These are phyloP conservation scores for Oehlia diaphana DNA, from an alignment of 192 early-diverging fungal genomes.

Conservation along the genomic window DNA sequence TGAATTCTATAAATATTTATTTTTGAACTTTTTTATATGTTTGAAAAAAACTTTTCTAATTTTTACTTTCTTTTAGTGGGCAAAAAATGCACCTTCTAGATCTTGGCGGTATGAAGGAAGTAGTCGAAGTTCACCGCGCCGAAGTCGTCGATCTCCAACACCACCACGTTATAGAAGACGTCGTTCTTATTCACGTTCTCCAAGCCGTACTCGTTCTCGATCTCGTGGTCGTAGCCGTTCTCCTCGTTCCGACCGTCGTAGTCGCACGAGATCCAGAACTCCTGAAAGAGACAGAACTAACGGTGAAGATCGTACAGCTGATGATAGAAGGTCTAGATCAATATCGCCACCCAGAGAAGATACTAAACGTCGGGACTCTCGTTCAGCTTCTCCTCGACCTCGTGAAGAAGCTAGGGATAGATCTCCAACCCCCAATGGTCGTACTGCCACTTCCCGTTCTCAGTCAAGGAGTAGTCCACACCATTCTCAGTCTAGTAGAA, in stretches of 20 bases:
- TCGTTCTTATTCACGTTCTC: conserved; percentile 49
- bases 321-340: conserved; percentile 10
- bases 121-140: conserved; percentile 45
- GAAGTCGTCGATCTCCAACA: conserved; percentile 41
- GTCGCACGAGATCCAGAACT: not conserved
- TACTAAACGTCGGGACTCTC: conserved; percentile 1
- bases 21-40: not conserved
- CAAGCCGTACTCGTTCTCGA: conserved; percentile 26
- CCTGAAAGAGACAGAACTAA: conserved; percentile 3
- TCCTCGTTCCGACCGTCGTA: not conserved
- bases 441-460: conserved; percentile 11
- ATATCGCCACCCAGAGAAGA: not conserved
- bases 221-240: conserved; percentile 22
- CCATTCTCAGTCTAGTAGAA: conserved; percentile 6
- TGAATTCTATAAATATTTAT: not conserved
- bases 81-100: conserved; percentile 78
- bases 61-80: conserved; percentile 59
- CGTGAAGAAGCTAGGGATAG: not conserved
- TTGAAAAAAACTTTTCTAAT: not conserved
- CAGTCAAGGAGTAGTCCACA: conserved; percentile 9
- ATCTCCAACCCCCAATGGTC: conserved; percentile 6
- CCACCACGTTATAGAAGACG: conserved; percentile 33
- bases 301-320: conserved; percentile 3
- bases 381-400: conserved; percentile 1
- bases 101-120: conserved; percentile 79